Conservation (phyloP, 1,284 basidiomycete species). For the Paramarasmius palmivorus region DNA sequence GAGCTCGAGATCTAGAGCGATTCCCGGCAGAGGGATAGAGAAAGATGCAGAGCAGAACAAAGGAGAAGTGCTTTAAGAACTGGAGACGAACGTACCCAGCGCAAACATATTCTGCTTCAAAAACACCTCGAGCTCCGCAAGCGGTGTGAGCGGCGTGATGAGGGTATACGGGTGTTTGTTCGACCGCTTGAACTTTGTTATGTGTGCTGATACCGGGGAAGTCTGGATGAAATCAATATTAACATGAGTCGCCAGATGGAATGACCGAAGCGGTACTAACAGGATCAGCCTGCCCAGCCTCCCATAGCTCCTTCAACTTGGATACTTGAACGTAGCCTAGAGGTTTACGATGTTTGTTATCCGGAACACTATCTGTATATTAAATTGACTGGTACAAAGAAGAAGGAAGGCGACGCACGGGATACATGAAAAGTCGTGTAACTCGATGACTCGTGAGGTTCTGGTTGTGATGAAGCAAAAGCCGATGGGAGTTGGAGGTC, state of each 20-base stretch:
- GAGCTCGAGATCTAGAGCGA: too few species aligned
- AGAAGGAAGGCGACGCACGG: slow-evolving; percentile 51
- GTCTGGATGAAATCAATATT: slow-evolving; percentile 45
- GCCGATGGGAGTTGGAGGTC: slow-evolving; percentile 89
- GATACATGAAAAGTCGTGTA: slow-evolving; percentile 87
- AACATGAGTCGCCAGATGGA: slow-evolving; percentile 2
- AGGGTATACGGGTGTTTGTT: slow-evolving; percentile 71
- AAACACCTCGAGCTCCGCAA: slow-evolving; percentile 78
- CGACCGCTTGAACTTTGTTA: slow-evolving; percentile 76
- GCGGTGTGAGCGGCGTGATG: slow-evolving; percentile 78
- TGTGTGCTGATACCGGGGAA: slow-evolving; percentile 66
- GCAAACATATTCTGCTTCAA: slow-evolving; percentile 74
- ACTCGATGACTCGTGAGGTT: slow-evolving; percentile 75
- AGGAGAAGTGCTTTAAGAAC: too few species aligned
- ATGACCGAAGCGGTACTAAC: slow-evolving; percentile 44
- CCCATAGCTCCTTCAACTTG: slow-evolving; percentile 74
- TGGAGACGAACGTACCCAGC: slow-evolving; percentile 51
- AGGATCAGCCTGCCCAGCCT: slow-evolving; percentile 67
- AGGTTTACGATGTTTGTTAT: slow-evolving; percentile 62
- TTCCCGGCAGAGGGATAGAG: too few species aligned
- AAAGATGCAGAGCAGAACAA: too few species aligned
- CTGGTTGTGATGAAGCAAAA: slow-evolving; percentile 75
- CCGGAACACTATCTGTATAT: slow-evolving; percentile 71
- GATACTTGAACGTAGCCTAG: slow-evolving; percentile 83
- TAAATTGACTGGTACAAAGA: background rate